Percentiles rank a stretch among this genome's conserved stretches.
Conservation (phyloP, 2,329 filamentous ascomycete species). For the Fusarium siculi region DNA sequence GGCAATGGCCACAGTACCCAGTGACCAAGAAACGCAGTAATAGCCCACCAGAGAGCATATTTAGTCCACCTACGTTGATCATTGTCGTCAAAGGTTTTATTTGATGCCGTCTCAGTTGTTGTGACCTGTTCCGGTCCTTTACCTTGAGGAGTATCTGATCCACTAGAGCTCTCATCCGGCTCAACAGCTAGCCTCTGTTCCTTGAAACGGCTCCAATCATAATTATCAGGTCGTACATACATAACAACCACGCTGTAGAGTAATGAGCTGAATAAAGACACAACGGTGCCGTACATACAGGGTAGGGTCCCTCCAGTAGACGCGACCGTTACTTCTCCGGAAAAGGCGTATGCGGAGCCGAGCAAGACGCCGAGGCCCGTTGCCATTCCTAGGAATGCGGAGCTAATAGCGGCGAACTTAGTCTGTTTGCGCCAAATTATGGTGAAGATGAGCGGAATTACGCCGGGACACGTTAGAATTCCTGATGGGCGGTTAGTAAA, state of each 20-base stretch:
- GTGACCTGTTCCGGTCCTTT: rapidly evolving
- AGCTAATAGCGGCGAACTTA: not conserved
- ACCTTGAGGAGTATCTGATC: rapidly evolving
- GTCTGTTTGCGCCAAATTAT: not conserved
- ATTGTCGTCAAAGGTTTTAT: rapidly evolving
- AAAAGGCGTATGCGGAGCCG: not conserved
- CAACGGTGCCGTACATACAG: not conserved
- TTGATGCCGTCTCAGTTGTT: not conserved
- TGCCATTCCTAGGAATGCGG: not conserved
- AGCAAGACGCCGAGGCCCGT: not conserved
- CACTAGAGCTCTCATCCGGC: rapidly evolving
- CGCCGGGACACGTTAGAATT: not conserved
- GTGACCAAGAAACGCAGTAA: not conserved
- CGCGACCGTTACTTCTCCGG: not conserved
- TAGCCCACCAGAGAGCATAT: not conserved
- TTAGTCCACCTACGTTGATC: not conserved
- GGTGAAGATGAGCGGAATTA: not conserved
- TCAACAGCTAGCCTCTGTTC: not conserved
- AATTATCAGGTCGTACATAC: not conserved
- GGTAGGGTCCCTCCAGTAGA: not conserved
- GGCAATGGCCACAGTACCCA: not conserved
- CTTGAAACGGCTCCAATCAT: not conserved
- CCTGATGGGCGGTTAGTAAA: not conserved
- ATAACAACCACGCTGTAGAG: not conserved
- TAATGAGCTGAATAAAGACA: not conserved